These are phyloP conservation scores for Rhododendron simsii DNA, from an alignment of 148 eudicot species.

Conservation along the genomic window DNA sequence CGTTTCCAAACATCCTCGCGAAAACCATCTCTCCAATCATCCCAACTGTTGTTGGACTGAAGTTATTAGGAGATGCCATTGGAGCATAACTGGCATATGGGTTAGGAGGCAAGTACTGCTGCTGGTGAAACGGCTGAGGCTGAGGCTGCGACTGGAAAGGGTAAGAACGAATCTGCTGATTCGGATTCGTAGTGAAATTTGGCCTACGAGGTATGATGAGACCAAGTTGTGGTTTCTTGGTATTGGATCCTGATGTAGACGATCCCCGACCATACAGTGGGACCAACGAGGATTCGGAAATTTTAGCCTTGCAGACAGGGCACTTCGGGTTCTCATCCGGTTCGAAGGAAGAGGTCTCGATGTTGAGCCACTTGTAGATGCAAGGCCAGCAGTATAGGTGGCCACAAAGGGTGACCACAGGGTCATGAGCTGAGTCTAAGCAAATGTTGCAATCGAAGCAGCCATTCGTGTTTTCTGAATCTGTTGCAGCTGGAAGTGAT, in stretches of 20 bases:
- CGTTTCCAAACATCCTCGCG: slow-evolving; percentile 60
- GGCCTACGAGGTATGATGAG: slow-evolving; percentile 59
- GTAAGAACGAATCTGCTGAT: slow-evolving; percentile 12
- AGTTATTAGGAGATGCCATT: slow-evolving; percentile 8
- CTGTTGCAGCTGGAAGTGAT: slow-evolving; percentile 13
- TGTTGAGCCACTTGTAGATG: slow-evolving; percentile 76
- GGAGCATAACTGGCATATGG: slow-evolving; percentile 3
- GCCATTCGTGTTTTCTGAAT: slow-evolving; percentile 29
- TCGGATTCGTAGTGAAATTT: slow-evolving; percentile 21
- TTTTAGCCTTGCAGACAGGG: slow-evolving; percentile 74
- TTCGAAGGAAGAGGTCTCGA: slow-evolving; percentile 46
- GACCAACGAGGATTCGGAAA: slow-evolving; percentile 55
- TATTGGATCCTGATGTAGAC: slow-evolving; percentile 29
- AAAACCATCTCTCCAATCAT: slow-evolving; percentile 70
- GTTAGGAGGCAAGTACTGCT: slow-evolving; percentile 26
- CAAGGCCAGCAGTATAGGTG: slow-evolving; percentile 95
- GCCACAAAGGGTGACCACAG: slow-evolving; percentile 88
- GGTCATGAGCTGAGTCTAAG: slow-evolving; percentile 73
- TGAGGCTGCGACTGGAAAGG: slow-evolving; percentile 20
- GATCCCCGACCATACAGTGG: slow-evolving; percentile 74
- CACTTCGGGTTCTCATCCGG: slow-evolving; percentile 45
- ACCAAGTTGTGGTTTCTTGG: slow-evolving; percentile 24
- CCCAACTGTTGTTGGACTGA: slow-evolving; percentile 49
- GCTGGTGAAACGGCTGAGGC: slow-evolving; percentile 28
- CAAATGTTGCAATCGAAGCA: slow-evolving; percentile 84